Conservation (phyloP, 164 flowering plant genomes). For the Tetracentron sinense region DNA sequence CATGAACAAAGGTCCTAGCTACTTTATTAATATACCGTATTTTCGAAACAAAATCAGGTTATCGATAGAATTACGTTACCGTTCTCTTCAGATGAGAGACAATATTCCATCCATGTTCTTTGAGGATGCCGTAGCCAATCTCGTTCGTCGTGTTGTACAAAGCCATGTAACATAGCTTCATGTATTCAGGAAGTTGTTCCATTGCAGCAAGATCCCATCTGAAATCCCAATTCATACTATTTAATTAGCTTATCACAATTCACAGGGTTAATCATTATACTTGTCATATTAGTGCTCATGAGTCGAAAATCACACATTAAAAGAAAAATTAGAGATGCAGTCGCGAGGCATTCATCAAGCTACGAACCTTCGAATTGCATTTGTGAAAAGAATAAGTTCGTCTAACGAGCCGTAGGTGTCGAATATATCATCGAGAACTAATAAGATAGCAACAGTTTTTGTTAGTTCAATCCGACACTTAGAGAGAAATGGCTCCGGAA, state of each 20-base stretch:
- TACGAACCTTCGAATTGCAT: constrained; percentile 41
- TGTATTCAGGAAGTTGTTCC: constrained; percentile 34
- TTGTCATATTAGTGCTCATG: too few relatives aligned
- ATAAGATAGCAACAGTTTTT: constrained; percentile 42
- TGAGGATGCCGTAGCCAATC: constrained; percentile 16
- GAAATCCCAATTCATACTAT: not conserved
- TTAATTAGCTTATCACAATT: not conserved
- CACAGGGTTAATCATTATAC: too few relatives aligned
- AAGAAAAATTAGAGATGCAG: not conserved
- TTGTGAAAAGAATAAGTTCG: constrained; percentile 48
- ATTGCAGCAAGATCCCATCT: constrained; percentile 33
- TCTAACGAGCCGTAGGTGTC: constrained; percentile 53
- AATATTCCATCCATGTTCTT: constrained; percentile 22
- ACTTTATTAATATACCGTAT: too few relatives aligned
- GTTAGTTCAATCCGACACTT: constrained; percentile 41
- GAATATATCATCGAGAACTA: constrained; percentile 65
- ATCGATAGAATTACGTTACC: too few relatives aligned
- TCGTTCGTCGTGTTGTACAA: constrained; percentile 28
- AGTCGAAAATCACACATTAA: not conserved
- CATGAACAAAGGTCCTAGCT: too few relatives aligned
- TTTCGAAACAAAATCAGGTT: too few relatives aligned
- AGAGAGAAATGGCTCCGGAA: constrained; percentile 36
- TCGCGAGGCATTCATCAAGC: not conserved
- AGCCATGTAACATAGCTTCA: constrained; percentile 32
- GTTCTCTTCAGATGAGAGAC: too few relatives aligned